Evolutionary conservation across 2,329 filamentous ascomycete species (phyloP).

Genomic region (Balansia obtecta): DNA sequence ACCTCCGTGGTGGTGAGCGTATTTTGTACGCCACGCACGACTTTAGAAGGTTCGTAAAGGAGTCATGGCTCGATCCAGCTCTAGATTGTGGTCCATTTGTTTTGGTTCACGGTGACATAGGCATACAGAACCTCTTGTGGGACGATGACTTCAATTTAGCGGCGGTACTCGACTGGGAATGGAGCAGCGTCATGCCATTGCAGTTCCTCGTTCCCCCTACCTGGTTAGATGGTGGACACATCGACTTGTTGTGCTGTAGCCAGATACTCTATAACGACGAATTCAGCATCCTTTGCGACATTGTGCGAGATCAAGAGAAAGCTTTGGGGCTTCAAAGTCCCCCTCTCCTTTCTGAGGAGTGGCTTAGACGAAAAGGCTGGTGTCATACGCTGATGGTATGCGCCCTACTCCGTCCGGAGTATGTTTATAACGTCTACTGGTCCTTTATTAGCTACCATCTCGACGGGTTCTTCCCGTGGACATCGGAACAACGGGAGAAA

Average conservation of each 20-base stretch:
- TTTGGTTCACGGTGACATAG: slow-evolving; percentile 14
- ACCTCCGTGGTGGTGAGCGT: slow-evolving; percentile 5
- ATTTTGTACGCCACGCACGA: slow-evolving; percentile 12
- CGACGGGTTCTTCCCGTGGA: neutral
- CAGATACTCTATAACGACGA: neutral
- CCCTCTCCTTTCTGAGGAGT: neutral
- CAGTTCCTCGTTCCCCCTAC: slow-evolving; percentile 10
- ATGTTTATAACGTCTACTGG: neutral
- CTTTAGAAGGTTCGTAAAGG: slow-evolving; percentile 8
- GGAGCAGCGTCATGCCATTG: slow-evolving; percentile 11
- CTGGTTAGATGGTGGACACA: slow-evolving; percentile 1
- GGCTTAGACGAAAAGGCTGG: neutral
- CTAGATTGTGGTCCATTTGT: slow-evolving; percentile 12
- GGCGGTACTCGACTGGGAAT: slow-evolving; percentile 11
- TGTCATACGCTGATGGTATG: neutral
- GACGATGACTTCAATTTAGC: slow-evolving; percentile 8
- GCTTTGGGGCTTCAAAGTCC: neutral
- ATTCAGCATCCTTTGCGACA: neutral
- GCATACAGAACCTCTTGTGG: slow-evolving; percentile 11
- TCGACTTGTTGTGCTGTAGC: neutral
- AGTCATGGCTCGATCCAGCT: slow-evolving; percentile 5
- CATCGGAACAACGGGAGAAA: neutral
- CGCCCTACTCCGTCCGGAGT: neutral
- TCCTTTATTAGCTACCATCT: neutral
- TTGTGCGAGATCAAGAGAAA: neutral